Percentiles rank a stretch among this genome's conserved stretches.
Evolutionary conservation across 2,329 filamentous ascomycete genomes (phyloP).

Genomic region (Orbilia ellipsospora): DNA sequence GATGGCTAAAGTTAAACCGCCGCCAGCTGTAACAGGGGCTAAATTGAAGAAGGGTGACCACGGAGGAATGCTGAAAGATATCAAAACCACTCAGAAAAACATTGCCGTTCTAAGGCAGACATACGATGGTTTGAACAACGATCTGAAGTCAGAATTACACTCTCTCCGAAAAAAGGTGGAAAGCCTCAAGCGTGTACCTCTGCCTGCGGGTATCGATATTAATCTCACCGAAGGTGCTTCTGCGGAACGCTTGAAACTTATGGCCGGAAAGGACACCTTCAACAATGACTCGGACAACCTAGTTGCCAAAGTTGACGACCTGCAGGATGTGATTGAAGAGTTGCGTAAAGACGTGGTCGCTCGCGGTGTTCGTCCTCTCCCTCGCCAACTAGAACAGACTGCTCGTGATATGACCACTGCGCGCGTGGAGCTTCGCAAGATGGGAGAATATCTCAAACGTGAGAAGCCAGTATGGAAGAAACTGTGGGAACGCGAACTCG

Average conservation of each 20-base stretch:
- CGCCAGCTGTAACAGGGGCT: neutral
- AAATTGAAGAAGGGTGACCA: constrained; percentile 48
- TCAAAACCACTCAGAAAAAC: constrained; percentile 46
- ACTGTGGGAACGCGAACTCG: constrained; percentile 98
- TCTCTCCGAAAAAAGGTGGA: constrained; percentile 34
- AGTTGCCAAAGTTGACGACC: constrained; percentile 90
- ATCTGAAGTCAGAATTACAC: constrained; percentile 43
- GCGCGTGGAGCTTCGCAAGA: constrained; percentile 87
- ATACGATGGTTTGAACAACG: constrained; percentile 38
- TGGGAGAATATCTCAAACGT: constrained; percentile 88
- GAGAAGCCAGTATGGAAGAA: constrained; percentile 99
- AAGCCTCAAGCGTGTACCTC: constrained; percentile 32
- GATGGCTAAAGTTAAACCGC: constrained; percentile 17
- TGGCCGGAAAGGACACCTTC: constrained; percentile 85
- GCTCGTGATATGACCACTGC: constrained; percentile 86
- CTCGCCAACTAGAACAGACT: constrained; percentile 87
- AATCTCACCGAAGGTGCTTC: constrained; percentile 78
- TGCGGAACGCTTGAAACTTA: constrained; percentile 71
- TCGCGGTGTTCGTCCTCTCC: constrained; percentile 88
- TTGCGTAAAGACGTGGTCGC: constrained; percentile 95
- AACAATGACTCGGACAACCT: constrained; percentile 88
- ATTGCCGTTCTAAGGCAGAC: constrained; percentile 51
- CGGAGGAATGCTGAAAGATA: constrained; percentile 37
- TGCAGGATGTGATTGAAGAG: constrained; percentile 97
- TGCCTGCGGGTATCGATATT: constrained; percentile 67